phyloP scores from a whole-genome alignment of 2,329 filamentous ascomycete genomes.

The Elsinoe arachidis region DNA sequence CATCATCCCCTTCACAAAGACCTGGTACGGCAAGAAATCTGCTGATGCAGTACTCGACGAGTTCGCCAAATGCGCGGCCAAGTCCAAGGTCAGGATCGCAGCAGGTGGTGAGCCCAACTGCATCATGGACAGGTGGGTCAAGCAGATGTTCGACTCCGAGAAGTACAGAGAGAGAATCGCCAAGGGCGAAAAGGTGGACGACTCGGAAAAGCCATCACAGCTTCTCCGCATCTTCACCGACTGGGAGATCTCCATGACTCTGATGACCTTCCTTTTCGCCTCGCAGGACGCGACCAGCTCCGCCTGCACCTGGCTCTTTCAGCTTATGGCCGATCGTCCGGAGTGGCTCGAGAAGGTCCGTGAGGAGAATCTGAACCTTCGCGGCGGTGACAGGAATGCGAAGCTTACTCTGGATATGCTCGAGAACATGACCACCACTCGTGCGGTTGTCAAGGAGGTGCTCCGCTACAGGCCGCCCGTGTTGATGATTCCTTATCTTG shows the following conservation, averaged over 20 bases:
- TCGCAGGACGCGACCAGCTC: slow-evolving; percentile 96
- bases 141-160: slow-evolving; percentile 77
- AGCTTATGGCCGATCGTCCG: slow-evolving; percentile 87
- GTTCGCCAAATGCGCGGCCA: slow-evolving; percentile 80
- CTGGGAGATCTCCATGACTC: slow-evolving; percentile 81
- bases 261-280: slow-evolving; percentile 95
- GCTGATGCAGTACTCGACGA: slow-evolving; percentile 80
- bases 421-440: slow-evolving; percentile 81
- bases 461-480: slow-evolving; percentile 92
- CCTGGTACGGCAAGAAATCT: slow-evolving; percentile 91
- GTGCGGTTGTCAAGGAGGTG: slow-evolving; percentile 82
- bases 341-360: slow-evolving; percentile 83
- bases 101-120: slow-evolving; percentile 79
- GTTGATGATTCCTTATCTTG: slow-evolving; percentile 90
- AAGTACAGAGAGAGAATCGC: slow-evolving; percentile 71
- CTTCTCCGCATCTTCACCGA: slow-evolving; percentile 81
- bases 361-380: slow-evolving; percentile 74
- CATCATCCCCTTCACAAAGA: slow-evolving; percentile 85
- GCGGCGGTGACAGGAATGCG: slow-evolving; percentile 64
- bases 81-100: slow-evolving; percentile 72
- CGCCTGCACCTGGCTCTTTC: slow-evolving; percentile 90
- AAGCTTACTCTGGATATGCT: slow-evolving; percentile 74
- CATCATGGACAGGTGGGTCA: slow-evolving; percentile 93
- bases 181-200: slow-evolving; percentile 53
- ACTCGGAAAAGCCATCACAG: slow-evolving; percentile 70